phyloP scores from a whole-genome alignment of 176 grass and related monocot genomes.

The Rhipidocladum racemiflorum region DNA sequence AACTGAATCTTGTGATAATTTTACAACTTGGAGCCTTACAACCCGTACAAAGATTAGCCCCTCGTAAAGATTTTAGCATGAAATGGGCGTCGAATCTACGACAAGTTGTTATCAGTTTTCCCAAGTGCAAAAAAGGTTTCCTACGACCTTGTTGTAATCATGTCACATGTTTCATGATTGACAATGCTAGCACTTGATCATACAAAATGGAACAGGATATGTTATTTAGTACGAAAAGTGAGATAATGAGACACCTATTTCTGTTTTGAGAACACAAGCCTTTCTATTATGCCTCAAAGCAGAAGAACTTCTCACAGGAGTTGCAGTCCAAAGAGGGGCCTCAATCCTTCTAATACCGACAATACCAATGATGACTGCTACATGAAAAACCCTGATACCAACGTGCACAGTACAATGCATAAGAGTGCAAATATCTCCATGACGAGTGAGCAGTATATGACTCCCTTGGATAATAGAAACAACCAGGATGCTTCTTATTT shows the following conservation, averaged over 20 bases:
- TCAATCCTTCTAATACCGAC: neutral
- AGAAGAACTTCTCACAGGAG: neutral
- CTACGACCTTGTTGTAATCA: neutral
- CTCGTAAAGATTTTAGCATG: constrained; percentile 4
- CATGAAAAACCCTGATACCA: neutral
- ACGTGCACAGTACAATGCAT: neutral
- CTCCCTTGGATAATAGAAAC: neutral
- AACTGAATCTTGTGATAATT: constrained; percentile 18
- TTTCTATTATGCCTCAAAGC: neutral
- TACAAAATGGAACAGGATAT: neutral
- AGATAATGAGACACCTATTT: neutral
- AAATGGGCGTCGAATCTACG: constrained; percentile 6
- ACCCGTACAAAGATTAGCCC: neutral
- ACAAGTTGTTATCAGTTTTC: neutral
- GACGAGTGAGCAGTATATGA: neutral
- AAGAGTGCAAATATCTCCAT: neutral
- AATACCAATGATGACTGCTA: neutral
- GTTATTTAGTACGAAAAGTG: neutral
- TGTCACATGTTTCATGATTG: constrained; percentile 36
- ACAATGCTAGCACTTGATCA: neutral
- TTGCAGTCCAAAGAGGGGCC: neutral
- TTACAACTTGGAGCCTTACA: neutral
- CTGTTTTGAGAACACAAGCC: neutral
- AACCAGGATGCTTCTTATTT: neutral
- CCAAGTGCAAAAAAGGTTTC: constrained; percentile 33